Evolutionary conservation across 306 rosid species (phyloP), one percentile per base, ranked within the genome.

Genomic region (Vigna angularis): DNA sequence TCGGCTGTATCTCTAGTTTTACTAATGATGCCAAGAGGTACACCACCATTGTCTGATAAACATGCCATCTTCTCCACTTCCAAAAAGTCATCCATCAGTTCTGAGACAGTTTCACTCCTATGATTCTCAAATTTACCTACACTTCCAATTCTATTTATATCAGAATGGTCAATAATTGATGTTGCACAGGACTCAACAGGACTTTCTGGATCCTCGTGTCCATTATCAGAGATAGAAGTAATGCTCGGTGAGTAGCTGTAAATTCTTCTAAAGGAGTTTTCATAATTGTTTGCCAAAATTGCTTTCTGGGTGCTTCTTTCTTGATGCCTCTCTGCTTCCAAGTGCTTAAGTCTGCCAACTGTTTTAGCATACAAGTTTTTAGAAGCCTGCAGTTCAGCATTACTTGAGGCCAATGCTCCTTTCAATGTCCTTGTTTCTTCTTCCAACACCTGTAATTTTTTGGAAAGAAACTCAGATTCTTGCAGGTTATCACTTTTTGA

Each of bases 11-110:
- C 73, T 30, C 62, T 74, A 68, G 5, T 28, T 61, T 67, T 68
- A 44, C 36, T 77, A 17, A 9, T 30, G 18, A 55, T 64, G 51
- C 83, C 73, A 51, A 62, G 56, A 17, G 85, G 64, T 69, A 73
- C 85, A 73, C 84, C 85, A 22, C 79, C 88, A 59, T 85, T 89
- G 59, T 85, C 84, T 34, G 97, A 79, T 63, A 88, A 80, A 82
- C 93, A 86, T 18, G 96, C 94, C 88, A 94, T 85, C 84, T 90
- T 91, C 86, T 94, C 98, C 91, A 94, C 89, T 86, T 94, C 98
- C 70, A 91, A 84, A 87, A 94, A 94, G 86, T 94, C 98, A 59
- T 94, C 90, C 98, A 94, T 94, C 75, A 94, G 88, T 70, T 82
- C 89, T 85, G 88, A 87, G 77, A 77, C 83, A 66, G 75, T 86